Conservation (phyloP, 192 early-diverging fungal species). For the Spizellomyces punctatus region DNA sequence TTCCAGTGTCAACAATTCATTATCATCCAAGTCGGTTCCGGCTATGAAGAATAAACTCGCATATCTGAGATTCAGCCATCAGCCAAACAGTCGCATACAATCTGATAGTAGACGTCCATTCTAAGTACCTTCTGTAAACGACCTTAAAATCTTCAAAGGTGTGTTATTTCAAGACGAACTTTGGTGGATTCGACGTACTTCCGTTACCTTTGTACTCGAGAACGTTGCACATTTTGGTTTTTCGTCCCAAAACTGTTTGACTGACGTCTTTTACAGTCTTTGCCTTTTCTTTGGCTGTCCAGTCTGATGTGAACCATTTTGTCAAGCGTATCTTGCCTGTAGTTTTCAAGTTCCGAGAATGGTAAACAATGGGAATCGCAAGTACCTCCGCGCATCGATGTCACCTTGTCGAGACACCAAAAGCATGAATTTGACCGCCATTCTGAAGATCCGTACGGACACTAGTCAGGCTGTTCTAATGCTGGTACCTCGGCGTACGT, state of each 20-base stretch:
- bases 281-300: slow-evolving; percentile 83
- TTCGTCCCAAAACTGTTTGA: slow-evolving; percentile 81
- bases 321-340: slow-evolving; percentile 56
- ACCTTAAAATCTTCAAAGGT: slow-evolving; percentile 67
- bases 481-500: no score
- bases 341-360: slow-evolving; percentile 1
- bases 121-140: slow-evolving; percentile 66
- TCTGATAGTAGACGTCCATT: slow-evolving; percentile 1
- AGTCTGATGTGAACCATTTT: slow-evolving; percentile 62
- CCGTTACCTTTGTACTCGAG: slow-evolving; percentile 85
- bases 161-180: background rate
- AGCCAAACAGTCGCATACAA: background rate
- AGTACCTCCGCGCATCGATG: background rate
- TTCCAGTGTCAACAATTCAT: slow-evolving; percentile 92
- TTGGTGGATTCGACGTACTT: background rate
- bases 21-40: slow-evolving; percentile 92
- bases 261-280: slow-evolving; percentile 95
- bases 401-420: slow-evolving; percentile 54
- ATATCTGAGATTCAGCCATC: slow-evolving; percentile 65
- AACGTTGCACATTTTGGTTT: slow-evolving; percentile 97
- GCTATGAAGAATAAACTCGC: slow-evolving; percentile 94
- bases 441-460: slow-evolving; percentile 4
- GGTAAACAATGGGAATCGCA: background rate
- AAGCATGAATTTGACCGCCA: slow-evolving; percentile 56
- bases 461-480: no score